A percentile compares a stretch with the other conserved stretches of the same genome.
phyloP scores from a whole-genome alignment of 2,329 filamentous ascomycete species.

The Hymenoscyphus repandus region DNA sequence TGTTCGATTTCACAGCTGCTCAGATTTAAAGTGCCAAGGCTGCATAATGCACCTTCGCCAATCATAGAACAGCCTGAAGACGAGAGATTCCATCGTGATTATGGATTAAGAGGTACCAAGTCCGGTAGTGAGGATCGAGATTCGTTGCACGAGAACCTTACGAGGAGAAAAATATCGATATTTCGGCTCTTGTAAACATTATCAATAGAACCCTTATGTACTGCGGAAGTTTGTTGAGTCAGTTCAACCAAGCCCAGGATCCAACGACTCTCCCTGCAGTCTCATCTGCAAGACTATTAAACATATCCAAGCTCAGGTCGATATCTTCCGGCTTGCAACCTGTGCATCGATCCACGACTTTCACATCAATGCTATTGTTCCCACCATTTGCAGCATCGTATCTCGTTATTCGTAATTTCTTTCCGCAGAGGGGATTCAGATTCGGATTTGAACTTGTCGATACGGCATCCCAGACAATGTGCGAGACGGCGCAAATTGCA shows the following conservation, averaged over 20 bases:
- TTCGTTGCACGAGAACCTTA: too few species aligned
- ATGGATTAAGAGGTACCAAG: too few species aligned
- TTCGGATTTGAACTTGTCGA: conserved; percentile 51
- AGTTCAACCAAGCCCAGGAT: conserved; percentile 34
- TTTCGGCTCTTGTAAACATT: background rate
- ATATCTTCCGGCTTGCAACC: conserved; percentile 38
- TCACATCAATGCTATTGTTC: conserved; percentile 54
- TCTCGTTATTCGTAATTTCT: conserved; percentile 56
- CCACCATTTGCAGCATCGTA: conserved; percentile 40
- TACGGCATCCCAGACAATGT: conserved; percentile 59
- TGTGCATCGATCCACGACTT: conserved; percentile 57
- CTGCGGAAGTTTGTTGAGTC: conserved; percentile 4
- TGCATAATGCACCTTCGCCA: too few species aligned
- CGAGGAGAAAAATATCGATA: too few species aligned
- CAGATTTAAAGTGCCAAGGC: too few species aligned
- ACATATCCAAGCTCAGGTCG: conserved; percentile 38
- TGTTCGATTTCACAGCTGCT: too few species aligned
- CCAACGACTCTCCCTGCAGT: conserved; percentile 37
- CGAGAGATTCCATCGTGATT: too few species aligned
- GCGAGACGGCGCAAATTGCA: conserved; percentile 61
- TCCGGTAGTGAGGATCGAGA: too few species aligned
- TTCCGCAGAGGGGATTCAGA: conserved; percentile 61
- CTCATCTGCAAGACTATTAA: conserved; percentile 41
- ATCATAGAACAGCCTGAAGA: too few species aligned
- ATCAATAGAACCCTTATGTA: background rate